Evolutionary conservation across 768 basidiomycete genomes (phyloP), one percentile per base, ranked within the genome.

Genomic region (Chalciporus pseudorubinellus): DNA sequence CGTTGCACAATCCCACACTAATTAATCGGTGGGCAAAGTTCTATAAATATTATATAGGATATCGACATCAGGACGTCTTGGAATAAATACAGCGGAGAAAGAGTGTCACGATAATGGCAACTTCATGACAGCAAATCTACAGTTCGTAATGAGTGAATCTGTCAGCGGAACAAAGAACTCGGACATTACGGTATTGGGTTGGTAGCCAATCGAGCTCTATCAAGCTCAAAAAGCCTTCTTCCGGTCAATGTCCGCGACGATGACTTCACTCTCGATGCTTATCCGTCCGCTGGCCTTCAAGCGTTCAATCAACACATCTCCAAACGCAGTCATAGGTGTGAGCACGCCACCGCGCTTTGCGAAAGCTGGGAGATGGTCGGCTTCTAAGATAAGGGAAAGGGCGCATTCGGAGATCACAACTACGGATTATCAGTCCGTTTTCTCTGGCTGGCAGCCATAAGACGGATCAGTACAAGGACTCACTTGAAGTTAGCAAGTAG

Each of bases 271-370:
- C 29, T 78, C 76, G 57, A 89, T 80, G 48, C 77, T 68, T 46
- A 92, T 79, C 45, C 69, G 65, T 0, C 81, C 84, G 8, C 77
- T 81, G 19, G 70, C 72, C 52, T 79, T 76, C 55, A 97, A 65
- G 18, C 94, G 76, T 57, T 80, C 77, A 31, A 93, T 72, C 33
- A 95, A 67, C 7, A 82, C 80, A 53, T 89, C 82, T 14, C 93
- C 94, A 50, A 95, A 77, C 1, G 89, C 94, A 4, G 81, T 83
- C 68, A 86, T 81, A 0, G 94, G 86, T 2, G 95, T 98, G 44
- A 97, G 72, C 3, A 94, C 70, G 1, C 95, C 94, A 12, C 93
- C 94, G 41, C 74, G 67, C 44, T 72, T 74, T 4, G 79, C 84
- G 7, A 85, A 65, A 1, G 73, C 57, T 0, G 91, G 80, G 2